These are phyloP conservation scores for Cinchona pubescens DNA, from an alignment of 257 asterid species.

Conservation along the genomic window DNA sequence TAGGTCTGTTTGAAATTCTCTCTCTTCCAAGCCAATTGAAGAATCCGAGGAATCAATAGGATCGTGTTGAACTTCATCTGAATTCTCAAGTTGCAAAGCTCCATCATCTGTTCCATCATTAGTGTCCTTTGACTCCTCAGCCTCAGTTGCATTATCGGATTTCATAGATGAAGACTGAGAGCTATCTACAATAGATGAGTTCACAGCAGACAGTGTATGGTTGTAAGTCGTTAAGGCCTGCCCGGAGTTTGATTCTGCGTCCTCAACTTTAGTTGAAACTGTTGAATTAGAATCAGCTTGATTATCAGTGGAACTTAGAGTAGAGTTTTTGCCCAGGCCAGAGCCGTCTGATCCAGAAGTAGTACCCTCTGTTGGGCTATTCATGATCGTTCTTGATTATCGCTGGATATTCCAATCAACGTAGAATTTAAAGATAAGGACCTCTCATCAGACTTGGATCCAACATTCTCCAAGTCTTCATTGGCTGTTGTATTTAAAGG, in stretches of 20 bases:
- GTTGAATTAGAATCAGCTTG: slow-evolving; percentile 28
- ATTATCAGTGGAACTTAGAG: slow-evolving; percentile 11
- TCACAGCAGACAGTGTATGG: slow-evolving; percentile 19
- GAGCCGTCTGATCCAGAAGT: slow-evolving; percentile 29
- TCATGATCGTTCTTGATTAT: slow-evolving; percentile 20
- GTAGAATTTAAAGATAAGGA: slow-evolving; percentile 34
- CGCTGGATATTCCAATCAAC: slow-evolving; percentile 25
- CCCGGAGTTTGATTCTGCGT: slow-evolving; percentile 22
- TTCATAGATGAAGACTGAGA: slow-evolving; percentile 24
- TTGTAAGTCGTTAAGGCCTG: slow-evolving; percentile 29
- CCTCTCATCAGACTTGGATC: slow-evolving; percentile 16
- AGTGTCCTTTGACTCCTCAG: slow-evolving; percentile 35
- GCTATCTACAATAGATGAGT: slow-evolving; percentile 25
- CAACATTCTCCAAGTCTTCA: slow-evolving; percentile 29
- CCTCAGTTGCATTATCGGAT: slow-evolving; percentile 27
- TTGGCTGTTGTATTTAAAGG: slow-evolving; percentile 26
- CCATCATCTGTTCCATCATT: slow-evolving; percentile 38
- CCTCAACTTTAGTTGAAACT: slow-evolving; percentile 25
- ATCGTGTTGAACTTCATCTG: slow-evolving; percentile 50
- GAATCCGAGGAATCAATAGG: slow-evolving; percentile 58
- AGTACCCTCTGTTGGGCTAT: slow-evolving; percentile 25
- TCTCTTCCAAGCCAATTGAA: slow-evolving; percentile 48
- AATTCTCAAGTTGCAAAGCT: slow-evolving; percentile 29
- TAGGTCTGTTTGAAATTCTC: slow-evolving; percentile 45
- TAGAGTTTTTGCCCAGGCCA: slow-evolving; percentile 24